A percentile compares a stretch with the other conserved stretches of the same genome.
Evolutionary conservation across 2,329 filamentous ascomycete species (phyloP).

Genomic region (Venturiaceae sp.): DNA sequence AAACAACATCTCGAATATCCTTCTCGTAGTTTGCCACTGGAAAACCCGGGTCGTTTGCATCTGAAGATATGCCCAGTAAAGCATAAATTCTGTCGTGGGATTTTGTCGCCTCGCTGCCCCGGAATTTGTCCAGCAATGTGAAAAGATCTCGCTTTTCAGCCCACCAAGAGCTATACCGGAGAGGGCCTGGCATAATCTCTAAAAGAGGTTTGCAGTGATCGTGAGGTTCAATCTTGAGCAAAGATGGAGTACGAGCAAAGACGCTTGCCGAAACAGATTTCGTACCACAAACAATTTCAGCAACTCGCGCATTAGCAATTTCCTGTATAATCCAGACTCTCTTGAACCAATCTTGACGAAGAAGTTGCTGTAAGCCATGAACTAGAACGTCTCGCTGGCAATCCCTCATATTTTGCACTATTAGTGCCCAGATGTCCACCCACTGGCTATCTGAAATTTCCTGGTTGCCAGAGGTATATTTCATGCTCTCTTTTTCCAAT

Average conservation of each 20-base stretch:
- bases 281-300: background rate
- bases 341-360: background rate
- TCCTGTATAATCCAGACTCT: background rate
- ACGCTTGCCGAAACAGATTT: background rate
- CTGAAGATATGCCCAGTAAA: conserved; percentile 14
- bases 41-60: conserved; percentile 8
- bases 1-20: conserved; percentile 6
- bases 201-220: conserved; percentile 13
- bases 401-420: background rate
- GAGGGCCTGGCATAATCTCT: conserved; percentile 15
- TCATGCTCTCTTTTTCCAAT: conserved; percentile 7
- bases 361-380: background rate
- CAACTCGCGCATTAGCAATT: background rate
- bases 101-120: conserved; percentile 12
- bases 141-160: conserved; percentile 10
- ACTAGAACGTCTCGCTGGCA: background rate
- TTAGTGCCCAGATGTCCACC: background rate
- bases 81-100: conserved; percentile 15
- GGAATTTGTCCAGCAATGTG: conserved; percentile 14
- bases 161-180: conserved; percentile 15
- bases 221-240: conserved; percentile 4
- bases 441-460: background rate
- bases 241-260: background rate
- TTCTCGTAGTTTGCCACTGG: conserved; percentile 11
- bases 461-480: background rate